Evolutionary conservation across 2,329 filamentous ascomycete genomes (phyloP), one percentile per base, ranked within the genome.

Genomic region (Aspergillus tanneri): DNA sequence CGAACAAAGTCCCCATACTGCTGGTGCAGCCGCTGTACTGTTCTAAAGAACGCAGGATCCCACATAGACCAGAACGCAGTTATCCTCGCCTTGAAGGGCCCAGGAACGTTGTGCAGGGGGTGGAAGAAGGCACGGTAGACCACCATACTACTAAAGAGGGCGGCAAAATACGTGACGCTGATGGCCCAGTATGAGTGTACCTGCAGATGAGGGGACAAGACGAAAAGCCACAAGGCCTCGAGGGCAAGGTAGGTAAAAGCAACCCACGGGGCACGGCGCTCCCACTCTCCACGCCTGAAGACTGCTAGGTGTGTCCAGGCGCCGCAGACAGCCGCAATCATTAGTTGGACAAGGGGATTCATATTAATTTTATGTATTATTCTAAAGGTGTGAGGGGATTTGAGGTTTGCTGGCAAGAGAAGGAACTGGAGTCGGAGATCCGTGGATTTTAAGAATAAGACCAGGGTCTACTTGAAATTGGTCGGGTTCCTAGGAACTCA

Each of bases 121-220:
- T 75, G 73, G 49, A 72, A 72, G 43, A 71, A 65, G 1, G 61
- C 47, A 7, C 72, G 65, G 55, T 76, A 71, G 12, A 69, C 43
- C 5, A 62, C 23, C n/a, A 73, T 70, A 49, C 70, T 73, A 8
- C 30, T 40, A 12, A 52, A 34, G 1, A 54, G 23, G 0, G 32
- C 16, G 5, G 41, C 3, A 2, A 38, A 11, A 27, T 37, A 37
- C 6, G 11, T 5, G 14, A 3, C 16, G 16, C 30, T 19, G n/a
- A n/a, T n/a, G n/a, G n/a, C n/a, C n/a, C n/a, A n/a, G n/a, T n/a
- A n/a, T n/a, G n/a, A n/a, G n/a, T n/a, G n/a, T n/a, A n/a, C n/a
- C n/a, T n/a, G n/a, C 1, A 34, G 16, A 8, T 34, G 8, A 9
- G 10, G 14, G 16, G 19, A 34, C 12, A 34, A 18, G 6, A 11